phyloP scores from a whole-genome alignment of 768 basidiomycete species.

The Auricularia auricula-judae region DNA sequence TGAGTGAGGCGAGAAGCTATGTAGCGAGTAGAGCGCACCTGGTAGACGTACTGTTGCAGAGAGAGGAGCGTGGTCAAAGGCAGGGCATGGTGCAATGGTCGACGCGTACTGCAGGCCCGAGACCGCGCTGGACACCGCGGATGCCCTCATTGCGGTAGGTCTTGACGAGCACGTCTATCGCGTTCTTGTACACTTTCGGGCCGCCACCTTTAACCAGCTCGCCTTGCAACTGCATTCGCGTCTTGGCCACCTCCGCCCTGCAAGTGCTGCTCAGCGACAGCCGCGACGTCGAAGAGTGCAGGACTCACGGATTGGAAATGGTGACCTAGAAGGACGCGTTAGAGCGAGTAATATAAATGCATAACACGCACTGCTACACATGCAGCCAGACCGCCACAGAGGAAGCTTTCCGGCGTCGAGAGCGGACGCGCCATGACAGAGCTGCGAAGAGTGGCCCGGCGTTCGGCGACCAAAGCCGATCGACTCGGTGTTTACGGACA shows the following conservation, averaged over 20 bases:
- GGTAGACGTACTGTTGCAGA: conserved; percentile 67
- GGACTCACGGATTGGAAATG: conserved; percentile 63
- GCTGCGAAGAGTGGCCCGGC: no score
- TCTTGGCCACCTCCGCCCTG: conserved; percentile 62
- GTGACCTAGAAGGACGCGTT: conserved; percentile 43
- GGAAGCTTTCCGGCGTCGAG: conserved; percentile 69
- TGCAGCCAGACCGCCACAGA: conserved; percentile 86
- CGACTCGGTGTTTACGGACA: no score
- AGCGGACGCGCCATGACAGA: conserved; percentile 22
- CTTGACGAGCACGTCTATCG: conserved; percentile 77
- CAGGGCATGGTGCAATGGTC: background rate
- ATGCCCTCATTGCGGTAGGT: conserved; percentile 87
- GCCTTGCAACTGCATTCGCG: conserved; percentile 90
- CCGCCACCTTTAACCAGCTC: conserved; percentile 73
- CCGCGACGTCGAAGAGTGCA: background rate
- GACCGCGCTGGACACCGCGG: conserved; percentile 84
- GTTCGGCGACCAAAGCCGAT: no score
- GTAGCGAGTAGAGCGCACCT: conserved; percentile 38
- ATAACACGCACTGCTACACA: conserved; percentile 52
- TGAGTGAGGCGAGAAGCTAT: background rate
- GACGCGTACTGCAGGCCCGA: conserved; percentile 69
- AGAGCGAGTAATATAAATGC: conserved; percentile 5
- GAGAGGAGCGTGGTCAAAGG: background rate
- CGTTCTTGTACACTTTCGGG: conserved; percentile 75
- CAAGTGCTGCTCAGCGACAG: background rate